Conservation (phyloP, 139 green algal species). For the Chlorella sorokiniana region DNA sequence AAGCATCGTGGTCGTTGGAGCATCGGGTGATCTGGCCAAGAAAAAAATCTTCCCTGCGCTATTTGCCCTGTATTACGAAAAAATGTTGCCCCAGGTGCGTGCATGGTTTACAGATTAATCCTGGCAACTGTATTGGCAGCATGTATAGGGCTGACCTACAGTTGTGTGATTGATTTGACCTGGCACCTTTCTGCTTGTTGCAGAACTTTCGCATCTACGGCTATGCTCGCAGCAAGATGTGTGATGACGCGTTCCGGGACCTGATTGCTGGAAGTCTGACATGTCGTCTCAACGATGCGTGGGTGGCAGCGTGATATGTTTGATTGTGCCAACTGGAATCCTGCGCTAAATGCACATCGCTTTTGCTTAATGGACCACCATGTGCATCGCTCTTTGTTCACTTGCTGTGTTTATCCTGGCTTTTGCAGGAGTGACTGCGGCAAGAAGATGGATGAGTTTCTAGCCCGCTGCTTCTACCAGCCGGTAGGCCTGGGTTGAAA, state of each 20-base stretch:
- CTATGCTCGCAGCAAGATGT: conserved; percentile 93
- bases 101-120: too few relatives aligned
- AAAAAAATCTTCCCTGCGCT: conserved; percentile 99
- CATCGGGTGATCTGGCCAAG: conserved; percentile 94
- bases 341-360: too few relatives aligned
- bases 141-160: not conserved
- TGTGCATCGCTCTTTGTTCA: not conserved
- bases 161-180: too few relatives aligned
- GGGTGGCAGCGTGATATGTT: too few relatives aligned
- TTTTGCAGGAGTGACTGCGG: conserved; percentile 69
- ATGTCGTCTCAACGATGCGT: conserved; percentile 59
- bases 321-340: too few relatives aligned
- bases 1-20: conserved; percentile 92
- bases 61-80: conserved; percentile 95
- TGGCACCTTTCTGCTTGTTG: not conserved
- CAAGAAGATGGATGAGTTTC: conserved; percentile 80
- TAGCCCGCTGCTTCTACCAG: conserved; percentile 90
- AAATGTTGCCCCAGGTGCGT: conserved; percentile 75
- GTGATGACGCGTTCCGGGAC: conserved; percentile 84
- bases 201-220: conserved; percentile 93
- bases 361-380: too few relatives aligned
- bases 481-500: conserved; percentile 36
- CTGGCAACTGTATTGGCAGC: too few relatives aligned
- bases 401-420: not conserved
- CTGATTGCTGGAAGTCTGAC: conserved; percentile 81